Evolutionary conservation across 495 filamentous ascomycete species (phyloP), one percentile per base, ranked within the genome.

Genomic region (Hypoxylon fragiforme): DNA sequence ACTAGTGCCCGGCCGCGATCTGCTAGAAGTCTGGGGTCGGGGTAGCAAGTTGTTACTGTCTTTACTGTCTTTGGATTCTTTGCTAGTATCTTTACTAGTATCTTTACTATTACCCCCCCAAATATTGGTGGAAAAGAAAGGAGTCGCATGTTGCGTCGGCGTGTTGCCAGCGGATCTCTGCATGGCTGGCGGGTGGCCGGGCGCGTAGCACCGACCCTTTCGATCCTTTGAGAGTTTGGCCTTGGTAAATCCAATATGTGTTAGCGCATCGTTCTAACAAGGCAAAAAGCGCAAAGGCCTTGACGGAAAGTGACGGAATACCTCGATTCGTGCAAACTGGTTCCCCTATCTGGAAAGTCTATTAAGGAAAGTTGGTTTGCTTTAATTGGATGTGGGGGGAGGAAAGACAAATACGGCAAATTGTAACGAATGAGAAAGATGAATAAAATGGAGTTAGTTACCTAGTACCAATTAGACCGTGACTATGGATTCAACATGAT

Each of bases 51-150:
- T 60, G 45, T 4, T 18, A 44, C 19, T 51, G 50, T 48, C 45
- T 8, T 46, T 37, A 41, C 40, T 59, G 36, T 22, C 32, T 46
- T 43, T 50, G 50, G n/a, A n/a, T n/a, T n/a, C n/a, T n/a, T n/a
- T n/a, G n/a, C n/a, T n/a, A n/a, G n/a, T n/a, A n/a, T n/a, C n/a
- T n/a, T n/a, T n/a, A n/a, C n/a, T n/a, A n/a, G n/a, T n/a, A n/a
- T n/a, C n/a, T n/a, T n/a, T n/a, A n/a, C n/a, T n/a, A n/a, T 47
- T 57, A 44, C 58, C 63, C 44, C 67, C 69, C 66, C 73, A 75
- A 51, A 70, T 57, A 56, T 68, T 69, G 45, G 68, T 56, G 14
- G 66, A 71, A 43, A 74, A 75, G 63, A 76, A 76, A 62, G 73
- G 70, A 66, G 65, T 65, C 57, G 67, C 67, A 56, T 66, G 58